phyloP scores from a whole-genome alignment of 129 eudicot genomes.

The Flaveria linearis region DNA sequence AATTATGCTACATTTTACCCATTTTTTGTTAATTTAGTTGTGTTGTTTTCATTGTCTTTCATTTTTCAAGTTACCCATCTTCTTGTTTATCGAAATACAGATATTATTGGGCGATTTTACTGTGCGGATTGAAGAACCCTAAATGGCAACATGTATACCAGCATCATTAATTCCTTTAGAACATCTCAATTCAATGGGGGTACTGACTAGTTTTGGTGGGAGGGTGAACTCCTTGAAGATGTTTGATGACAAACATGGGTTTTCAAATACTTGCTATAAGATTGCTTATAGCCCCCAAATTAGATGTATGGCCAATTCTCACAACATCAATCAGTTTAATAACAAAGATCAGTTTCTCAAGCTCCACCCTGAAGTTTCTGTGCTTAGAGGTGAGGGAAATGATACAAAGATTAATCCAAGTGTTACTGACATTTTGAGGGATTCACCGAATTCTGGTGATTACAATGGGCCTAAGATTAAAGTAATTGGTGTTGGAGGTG shows the following conservation, averaged over 20 bases:
- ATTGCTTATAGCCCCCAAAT: conserved; percentile 33
- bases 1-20: conserved; percentile 26
- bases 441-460: conserved; percentile 38
- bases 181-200: conserved; percentile 45
- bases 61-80: background rate
- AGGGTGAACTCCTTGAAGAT: conserved; percentile 40
- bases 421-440: conserved; percentile 53
- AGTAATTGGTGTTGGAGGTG: conserved; percentile 96
- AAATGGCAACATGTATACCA: conserved; percentile 61
- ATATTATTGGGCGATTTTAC: too few species aligned
- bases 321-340: conserved; percentile 47
- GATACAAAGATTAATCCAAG: conserved; percentile 28
- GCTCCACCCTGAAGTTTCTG: conserved; percentile 65
- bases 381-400: background rate
- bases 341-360: conserved; percentile 67
- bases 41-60: background rate
- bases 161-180: conserved; percentile 48
- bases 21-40: conserved; percentile 3
- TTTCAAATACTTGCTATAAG: conserved; percentile 31
- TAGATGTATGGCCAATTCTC: conserved; percentile 61
- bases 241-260: conserved; percentile 23
- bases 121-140: conserved; percentile 5
- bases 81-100: background rate
- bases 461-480: conserved; percentile 85
- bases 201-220: conserved; percentile 42